Conservation (phyloP, 345 rosid species). For the Acer campestre region DNA sequence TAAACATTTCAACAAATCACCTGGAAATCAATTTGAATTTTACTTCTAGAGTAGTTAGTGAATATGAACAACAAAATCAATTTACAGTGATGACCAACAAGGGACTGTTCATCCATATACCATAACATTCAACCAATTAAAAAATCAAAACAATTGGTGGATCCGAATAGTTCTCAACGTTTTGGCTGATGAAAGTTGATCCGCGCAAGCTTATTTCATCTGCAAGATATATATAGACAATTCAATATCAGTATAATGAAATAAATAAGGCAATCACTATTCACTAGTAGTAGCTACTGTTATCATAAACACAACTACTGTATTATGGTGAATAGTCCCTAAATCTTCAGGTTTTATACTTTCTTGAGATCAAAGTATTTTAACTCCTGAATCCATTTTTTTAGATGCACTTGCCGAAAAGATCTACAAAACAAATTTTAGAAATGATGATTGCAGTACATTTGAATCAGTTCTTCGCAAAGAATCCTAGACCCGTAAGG, state of each 20-base stretch:
- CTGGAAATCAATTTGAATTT: too few relatives aligned
- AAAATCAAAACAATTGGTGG: background rate
- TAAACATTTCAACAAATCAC: too few relatives aligned
- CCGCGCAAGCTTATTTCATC: background rate
- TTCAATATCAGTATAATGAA: background rate
- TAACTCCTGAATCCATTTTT: too few relatives aligned
- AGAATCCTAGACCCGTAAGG: background rate
- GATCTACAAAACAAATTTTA: background rate
- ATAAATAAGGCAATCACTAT: background rate
- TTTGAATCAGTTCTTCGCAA: background rate
- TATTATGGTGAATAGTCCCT: background rate
- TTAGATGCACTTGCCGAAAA: background rate
- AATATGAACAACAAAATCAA: background rate
- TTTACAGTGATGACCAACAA: background rate
- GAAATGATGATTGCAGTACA: background rate
- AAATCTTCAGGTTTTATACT: background rate
- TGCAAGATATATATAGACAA: constrained; percentile 5
- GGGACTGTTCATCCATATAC: background rate
- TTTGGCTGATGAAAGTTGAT: background rate
- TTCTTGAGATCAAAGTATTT: background rate
- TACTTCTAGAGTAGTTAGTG: background rate
- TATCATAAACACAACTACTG: background rate
- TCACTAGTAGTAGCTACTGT: background rate
- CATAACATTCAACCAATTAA: background rate
- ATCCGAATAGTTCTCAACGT: background rate